phyloP scores from a whole-genome alignment of 164 flowering plant species.

The Chimonanthus praecox region DNA sequence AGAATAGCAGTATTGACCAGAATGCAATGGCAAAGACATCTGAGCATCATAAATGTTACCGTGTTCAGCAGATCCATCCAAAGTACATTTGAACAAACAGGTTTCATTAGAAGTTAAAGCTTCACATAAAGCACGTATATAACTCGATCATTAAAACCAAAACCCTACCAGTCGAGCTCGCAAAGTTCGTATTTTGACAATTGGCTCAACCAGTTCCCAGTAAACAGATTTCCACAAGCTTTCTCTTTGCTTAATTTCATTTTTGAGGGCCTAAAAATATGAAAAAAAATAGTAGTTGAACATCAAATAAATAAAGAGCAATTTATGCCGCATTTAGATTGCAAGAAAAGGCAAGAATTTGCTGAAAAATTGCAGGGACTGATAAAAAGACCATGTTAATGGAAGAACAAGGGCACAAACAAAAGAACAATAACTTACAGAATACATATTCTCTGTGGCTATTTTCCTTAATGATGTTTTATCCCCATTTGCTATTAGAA shows the following conservation, averaged over 20 bases:
- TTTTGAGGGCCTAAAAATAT: constrained; percentile 62
- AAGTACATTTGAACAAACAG: neutral
- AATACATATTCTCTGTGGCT: constrained; percentile 87
- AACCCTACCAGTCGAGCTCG: constrained; percentile 77
- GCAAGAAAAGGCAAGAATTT: neutral
- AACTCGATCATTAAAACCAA: constrained; percentile 1
- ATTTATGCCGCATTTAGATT: neutral
- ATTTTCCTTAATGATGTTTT: constrained; percentile 63
- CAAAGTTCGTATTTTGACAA: constrained; percentile 71
- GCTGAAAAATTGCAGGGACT: neutral
- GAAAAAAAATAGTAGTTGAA: neutral
- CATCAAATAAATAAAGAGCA: neutral
- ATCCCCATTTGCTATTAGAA: constrained; percentile 66
- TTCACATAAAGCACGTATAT: neutral
- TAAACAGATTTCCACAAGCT: constrained; percentile 62
- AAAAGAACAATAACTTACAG: constrained; percentile 47
- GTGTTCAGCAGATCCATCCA: neutral
- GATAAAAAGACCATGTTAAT: neutral
- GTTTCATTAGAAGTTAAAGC: neutral
- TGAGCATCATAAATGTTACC: neutral
- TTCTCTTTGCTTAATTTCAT: constrained; percentile 84
- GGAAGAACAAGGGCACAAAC: neutral
- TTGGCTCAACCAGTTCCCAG: constrained; percentile 87
- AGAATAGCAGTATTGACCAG: neutral
- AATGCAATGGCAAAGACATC: neutral